These are phyloP conservation scores for Pseudogymnoascus sp. DNA, from an alignment of 2,329 filamentous ascomycete genomes.

Conservation along the genomic window DNA sequence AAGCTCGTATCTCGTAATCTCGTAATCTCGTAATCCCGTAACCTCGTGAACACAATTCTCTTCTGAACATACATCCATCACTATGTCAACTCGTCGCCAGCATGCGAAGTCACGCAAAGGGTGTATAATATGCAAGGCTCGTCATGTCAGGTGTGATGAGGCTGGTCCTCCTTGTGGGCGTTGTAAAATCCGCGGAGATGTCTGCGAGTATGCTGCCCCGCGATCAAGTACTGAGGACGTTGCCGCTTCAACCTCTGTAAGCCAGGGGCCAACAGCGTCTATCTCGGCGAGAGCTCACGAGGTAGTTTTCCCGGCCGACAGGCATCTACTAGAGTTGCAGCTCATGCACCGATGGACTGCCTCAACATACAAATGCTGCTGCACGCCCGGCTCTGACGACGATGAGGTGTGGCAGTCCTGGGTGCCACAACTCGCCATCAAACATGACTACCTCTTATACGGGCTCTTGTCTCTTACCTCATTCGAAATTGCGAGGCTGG, in stretches of 20 bases:
- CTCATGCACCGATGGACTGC: slow-evolving; percentile 21
- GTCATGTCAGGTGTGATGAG: slow-evolving; percentile 30
- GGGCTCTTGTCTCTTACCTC: slow-evolving; percentile 16
- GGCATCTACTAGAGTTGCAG: slow-evolving; percentile 18
- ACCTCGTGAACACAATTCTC: background rate
- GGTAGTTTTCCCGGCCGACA: slow-evolving; percentile 1
- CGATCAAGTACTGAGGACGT: background rate
- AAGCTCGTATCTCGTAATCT: background rate
- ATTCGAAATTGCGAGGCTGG: slow-evolving; percentile 13
- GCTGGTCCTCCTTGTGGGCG: slow-evolving; percentile 24
- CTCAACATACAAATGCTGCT: slow-evolving; percentile 16
- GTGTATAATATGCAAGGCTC: slow-evolving; percentile 21
- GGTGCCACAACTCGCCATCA: slow-evolving; percentile 13
- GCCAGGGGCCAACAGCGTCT: background rate
- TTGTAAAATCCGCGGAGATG: slow-evolving; percentile 19
- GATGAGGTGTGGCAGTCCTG: slow-evolving; percentile 13
- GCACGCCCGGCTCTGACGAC: slow-evolving; percentile 13
- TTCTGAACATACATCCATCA: background rate
- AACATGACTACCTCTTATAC: slow-evolving; percentile 14
- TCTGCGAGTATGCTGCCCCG: slow-evolving; percentile 1
- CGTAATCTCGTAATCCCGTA: background rate
- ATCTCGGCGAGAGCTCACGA: background rate
- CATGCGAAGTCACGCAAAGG: slow-evolving; percentile 9
- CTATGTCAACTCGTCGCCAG: slow-evolving; percentile 6
- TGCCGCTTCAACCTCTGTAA: background rate